Evolutionary conservation across 2,329 filamentous ascomycete genomes (phyloP), one percentile per base, ranked within the genome.

Genomic region (Pseudonectria foliicola): DNA sequence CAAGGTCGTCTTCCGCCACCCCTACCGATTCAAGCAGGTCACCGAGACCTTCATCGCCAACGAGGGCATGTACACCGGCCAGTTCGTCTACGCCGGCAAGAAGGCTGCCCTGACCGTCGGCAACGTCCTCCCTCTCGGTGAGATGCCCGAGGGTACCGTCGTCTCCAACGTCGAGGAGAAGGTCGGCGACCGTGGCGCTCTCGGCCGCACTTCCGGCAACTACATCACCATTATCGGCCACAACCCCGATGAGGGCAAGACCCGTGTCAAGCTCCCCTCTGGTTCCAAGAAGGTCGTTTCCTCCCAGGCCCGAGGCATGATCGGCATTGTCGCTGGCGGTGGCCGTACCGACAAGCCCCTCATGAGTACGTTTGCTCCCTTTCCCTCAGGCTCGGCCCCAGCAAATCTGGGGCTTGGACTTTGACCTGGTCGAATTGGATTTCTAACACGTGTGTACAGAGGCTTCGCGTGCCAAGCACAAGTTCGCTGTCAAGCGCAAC

Each of bases 401-500:
- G 12, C 18, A 6, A n/a, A n/a, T 25, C 30, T 31, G 4, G 11
- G 18, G 12, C 11, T 25, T n/a, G 25, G 10, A 14, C 11, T 25
- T n/a, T 25, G 10, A 14, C 35, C 27, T 13, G 16, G 28, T n/a
- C n/a, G 23, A 34, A 38, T 25, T 33, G 34, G 38, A 26, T 37
- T 59, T 50, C 71, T 77, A 56, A 76, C 53, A 18, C 27, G 25
- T 38, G 18, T 14, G 13, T 29, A 71, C 76, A 85, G 81, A 98
- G 90, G 92, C 92, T 62, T 96, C 90, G 63, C 87, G 92, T 67
- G 92, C 92, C 64, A 98, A 96, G 87, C 90, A 96, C 70, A 98
- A 98, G 85, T 98, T 95, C 76, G 88, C 89, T 59, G 93, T 95
- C 76, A 98, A 98, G 88, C 88, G 92, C 68, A 96, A 98, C 87